These are phyloP conservation scores for Neurospora sp. DNA, from an alignment of 495 filamentous ascomycete species.

Conservation along the genomic window DNA sequence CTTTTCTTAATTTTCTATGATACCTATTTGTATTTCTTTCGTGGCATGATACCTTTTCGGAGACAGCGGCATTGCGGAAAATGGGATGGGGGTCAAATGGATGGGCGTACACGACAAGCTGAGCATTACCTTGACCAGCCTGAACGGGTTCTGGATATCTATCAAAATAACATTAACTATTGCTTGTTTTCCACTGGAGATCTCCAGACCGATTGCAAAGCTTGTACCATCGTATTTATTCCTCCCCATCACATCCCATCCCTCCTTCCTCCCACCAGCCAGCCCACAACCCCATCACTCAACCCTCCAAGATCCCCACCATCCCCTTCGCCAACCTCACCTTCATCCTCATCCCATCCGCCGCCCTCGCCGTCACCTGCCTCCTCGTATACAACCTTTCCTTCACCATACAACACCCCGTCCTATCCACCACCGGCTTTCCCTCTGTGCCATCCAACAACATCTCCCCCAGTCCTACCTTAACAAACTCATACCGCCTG, in stretches of 20 bases:
- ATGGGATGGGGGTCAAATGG: not conserved
- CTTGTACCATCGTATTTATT: not conserved
- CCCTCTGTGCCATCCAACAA: slow-evolving; percentile 10
- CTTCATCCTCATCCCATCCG: slow-evolving; percentile 27
- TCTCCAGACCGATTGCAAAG: not conserved
- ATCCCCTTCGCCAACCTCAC: slow-evolving; percentile 9
- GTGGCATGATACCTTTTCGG: not conserved
- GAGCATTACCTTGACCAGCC: not conserved
- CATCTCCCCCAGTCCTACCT: slow-evolving; percentile 34
- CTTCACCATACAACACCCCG: slow-evolving; percentile 31
- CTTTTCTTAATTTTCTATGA: not conserved
- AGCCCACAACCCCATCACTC: not conserved
- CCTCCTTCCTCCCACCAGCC: not conserved
- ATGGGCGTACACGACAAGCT: not conserved
- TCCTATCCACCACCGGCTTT: slow-evolving; percentile 21
- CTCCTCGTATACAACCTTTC: slow-evolving; percentile 32
- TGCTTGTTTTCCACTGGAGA: too few species aligned
- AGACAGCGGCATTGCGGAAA: not conserved
- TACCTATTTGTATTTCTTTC: not conserved
- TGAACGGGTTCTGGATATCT: not conserved
- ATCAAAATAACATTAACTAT: too few species aligned
- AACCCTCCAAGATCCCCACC: not conserved
- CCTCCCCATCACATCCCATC: not conserved
- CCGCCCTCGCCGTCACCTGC: slow-evolving; percentile 28
- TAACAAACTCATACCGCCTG: slow-evolving; percentile 33